Percentiles rank a stretch among this genome's conserved stretches.
Evolutionary conservation across 2,329 filamentous ascomycete genomes (phyloP).

Genomic region (Aspergillus carbonarius): DNA sequence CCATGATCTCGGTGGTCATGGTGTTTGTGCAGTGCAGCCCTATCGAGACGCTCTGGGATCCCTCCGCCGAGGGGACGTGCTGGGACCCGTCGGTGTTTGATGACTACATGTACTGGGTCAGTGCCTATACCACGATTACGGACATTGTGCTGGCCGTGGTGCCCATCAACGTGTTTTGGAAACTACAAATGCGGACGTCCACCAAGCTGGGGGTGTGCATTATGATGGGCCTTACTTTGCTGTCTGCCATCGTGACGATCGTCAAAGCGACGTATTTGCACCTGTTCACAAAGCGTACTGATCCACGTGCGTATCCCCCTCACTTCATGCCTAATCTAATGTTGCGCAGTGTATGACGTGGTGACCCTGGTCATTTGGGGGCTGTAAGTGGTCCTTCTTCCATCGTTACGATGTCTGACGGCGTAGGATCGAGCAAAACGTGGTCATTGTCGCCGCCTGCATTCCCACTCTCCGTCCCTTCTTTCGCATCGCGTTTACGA

Average conservation of each 20-base stretch:
- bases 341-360: constrained; percentile 14
- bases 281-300: constrained; percentile 21
- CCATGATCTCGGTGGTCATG: constrained; percentile 24
- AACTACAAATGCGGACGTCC: constrained; percentile 24
- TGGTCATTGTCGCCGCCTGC: constrained; percentile 31
- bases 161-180: constrained; percentile 27
- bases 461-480: constrained; percentile 28
- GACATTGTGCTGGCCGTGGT: constrained; percentile 28
- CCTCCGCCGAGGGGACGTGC: constrained; percentile 17
- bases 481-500: constrained; percentile 22
- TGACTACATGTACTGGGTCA: constrained; percentile 27
- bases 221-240: constrained; percentile 30
- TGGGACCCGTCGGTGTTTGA: constrained; percentile 25
- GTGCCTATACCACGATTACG: constrained; percentile 27
- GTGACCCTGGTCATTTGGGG: constrained; percentile 22
- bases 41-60: constrained; percentile 23
- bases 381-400: constrained; percentile 12
- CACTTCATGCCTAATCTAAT: no score
- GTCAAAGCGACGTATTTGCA: constrained; percentile 29
- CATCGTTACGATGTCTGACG: background rate
- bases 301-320: constrained; percentile 22
- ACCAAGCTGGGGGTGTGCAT: constrained; percentile 26
- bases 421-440: constrained; percentile 28
- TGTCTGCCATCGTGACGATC: constrained; percentile 29
- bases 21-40: constrained; percentile 28